Conservation (phyloP, 202 grass and related monocot species). For the Carex sylvatica region DNA sequence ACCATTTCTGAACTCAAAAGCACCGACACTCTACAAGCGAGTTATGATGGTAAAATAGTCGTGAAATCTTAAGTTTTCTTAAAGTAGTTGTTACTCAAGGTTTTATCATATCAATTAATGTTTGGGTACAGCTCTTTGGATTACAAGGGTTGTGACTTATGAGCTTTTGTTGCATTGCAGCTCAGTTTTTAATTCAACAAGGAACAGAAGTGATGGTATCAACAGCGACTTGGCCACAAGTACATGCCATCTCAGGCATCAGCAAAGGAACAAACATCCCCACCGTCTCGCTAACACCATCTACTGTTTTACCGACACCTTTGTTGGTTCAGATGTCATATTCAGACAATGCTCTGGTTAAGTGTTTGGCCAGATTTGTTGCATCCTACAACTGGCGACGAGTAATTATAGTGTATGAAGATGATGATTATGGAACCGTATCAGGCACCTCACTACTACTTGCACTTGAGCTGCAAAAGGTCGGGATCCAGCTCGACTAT, state of each 20-base stretch:
- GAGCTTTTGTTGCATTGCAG: constrained; percentile 25
- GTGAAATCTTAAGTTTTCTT: too few species aligned
- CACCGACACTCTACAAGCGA: neutral
- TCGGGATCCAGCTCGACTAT: constrained; percentile 14
- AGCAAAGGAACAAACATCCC: constrained; percentile 2
- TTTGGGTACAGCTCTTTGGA: neutral
- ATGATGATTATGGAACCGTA: constrained; percentile 20
- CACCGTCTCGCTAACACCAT: constrained; percentile 22
- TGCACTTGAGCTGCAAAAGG: neutral
- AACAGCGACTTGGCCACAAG: constrained; percentile 24
- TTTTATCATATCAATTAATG: neutral
- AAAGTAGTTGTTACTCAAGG: too few species aligned
- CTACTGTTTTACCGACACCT: neutral
- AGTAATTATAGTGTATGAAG: constrained; percentile 32
- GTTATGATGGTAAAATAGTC: neutral
- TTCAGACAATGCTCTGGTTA: neutral
- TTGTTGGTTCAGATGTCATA: constrained; percentile 38
- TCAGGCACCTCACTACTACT: neutral
- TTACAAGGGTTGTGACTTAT: neutral
- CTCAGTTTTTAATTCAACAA: constrained; percentile 5
- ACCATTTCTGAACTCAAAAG: neutral
- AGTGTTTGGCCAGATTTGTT: constrained; percentile 23
- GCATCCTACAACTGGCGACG: constrained; percentile 30
- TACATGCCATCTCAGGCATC: neutral
- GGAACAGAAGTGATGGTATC: constrained; percentile 29